A percentile compares a stretch with the other conserved stretches of the same genome.
Evolutionary conservation across 805 yeast genomes (phyloP).

Genomic region (Wickerhamiella qilinensis): DNA sequence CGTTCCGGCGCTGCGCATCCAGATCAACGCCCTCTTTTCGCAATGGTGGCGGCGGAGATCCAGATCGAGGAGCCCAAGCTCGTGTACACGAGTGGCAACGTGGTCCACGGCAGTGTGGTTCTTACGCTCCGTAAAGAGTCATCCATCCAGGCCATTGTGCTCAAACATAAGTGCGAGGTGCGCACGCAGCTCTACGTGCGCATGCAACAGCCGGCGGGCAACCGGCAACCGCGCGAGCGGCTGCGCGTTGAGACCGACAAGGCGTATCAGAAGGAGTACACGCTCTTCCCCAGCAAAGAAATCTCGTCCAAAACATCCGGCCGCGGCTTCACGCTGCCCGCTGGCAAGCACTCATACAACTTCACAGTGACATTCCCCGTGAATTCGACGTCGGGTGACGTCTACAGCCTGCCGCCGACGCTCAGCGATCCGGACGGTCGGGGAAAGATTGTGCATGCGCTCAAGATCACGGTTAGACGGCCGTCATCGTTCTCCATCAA

Average conservation of each 20-base stretch:
- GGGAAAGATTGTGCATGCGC: conserved; percentile 1
- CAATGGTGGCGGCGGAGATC: conserved; percentile 1
- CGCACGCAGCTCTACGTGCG: neutral
- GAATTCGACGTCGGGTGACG: neutral
- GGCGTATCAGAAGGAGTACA: conserved; percentile 1
- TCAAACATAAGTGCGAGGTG: conserved; percentile 9
- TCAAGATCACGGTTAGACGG: conserved; percentile 5
- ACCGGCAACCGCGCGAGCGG: neutral
- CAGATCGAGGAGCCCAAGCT: conserved; percentile 4
- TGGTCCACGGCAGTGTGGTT: conserved; percentile 7
- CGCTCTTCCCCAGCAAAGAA: conserved; percentile 5
- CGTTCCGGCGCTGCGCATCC: too few species aligned
- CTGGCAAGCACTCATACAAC: conserved; percentile 6
- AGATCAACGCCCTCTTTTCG: too few species aligned
- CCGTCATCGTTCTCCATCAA: conserved; percentile 3
- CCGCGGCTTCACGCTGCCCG: conserved; percentile 4
- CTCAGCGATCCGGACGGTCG: neutral
- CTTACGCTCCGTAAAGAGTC: conserved; percentile 5
- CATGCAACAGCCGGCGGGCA: neutral
- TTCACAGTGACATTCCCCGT: conserved; percentile 5
- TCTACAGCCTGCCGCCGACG: conserved; percentile 2
- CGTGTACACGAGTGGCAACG: conserved; percentile 7
- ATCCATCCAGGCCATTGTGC: conserved; percentile 4
- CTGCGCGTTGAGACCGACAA: neutral
- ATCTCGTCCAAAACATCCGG: neutral